Percentiles rank a stretch among this genome's conserved stretches.
These are phyloP conservation scores for Fusarium luffae DNA, from an alignment of 2,329 filamentous ascomycete genomes.

Conservation along the genomic window DNA sequence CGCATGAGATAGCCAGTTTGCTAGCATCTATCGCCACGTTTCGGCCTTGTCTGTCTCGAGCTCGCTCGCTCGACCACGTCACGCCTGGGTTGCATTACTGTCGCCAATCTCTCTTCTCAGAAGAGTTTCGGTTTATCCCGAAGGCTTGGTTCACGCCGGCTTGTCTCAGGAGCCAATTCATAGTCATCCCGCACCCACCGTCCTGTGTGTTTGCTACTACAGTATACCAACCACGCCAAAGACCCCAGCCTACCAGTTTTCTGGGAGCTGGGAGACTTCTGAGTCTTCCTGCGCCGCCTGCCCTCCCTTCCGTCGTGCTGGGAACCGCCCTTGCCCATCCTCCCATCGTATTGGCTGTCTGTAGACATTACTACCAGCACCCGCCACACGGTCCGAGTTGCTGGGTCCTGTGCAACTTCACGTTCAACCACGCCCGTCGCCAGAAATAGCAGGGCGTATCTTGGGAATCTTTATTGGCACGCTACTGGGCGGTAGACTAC, in stretches of 20 bases:
- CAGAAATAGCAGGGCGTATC: slow-evolving; percentile 14
- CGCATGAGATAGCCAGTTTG: slow-evolving; percentile 30
- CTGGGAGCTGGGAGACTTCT: slow-evolving; percentile 38
- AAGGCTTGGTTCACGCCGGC: slow-evolving; percentile 24
- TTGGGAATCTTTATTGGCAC: slow-evolving; percentile 9
- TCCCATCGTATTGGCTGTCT: slow-evolving; percentile 32
- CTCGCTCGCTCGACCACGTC: slow-evolving; percentile 39
- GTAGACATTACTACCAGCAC: slow-evolving; percentile 18
- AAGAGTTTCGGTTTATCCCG: slow-evolving; percentile 37
- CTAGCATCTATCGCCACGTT: slow-evolving; percentile 7
- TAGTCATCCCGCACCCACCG: slow-evolving; percentile 20
- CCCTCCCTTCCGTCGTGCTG: slow-evolving; percentile 45
- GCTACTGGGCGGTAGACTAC: background rate
- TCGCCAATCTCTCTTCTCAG: slow-evolving; percentile 34
- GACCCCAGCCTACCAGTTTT: slow-evolving; percentile 30
- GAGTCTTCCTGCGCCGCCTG: slow-evolving; percentile 23
- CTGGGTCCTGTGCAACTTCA: slow-evolving; percentile 18
- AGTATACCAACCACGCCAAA: background rate
- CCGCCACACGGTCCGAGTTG: slow-evolving; percentile 41
- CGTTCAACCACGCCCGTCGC: slow-evolving; percentile 25
- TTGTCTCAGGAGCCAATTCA: slow-evolving; percentile 21
- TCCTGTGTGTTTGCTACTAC: slow-evolving; percentile 12
- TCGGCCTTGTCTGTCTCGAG: slow-evolving; percentile 6
- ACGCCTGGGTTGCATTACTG: slow-evolving; percentile 38
- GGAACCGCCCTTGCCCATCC: slow-evolving; percentile 35